These are phyloP conservation scores for Aspergillus sp. DNA, from an alignment of 2,329 filamentous ascomycete genomes.

Conservation along the genomic window DNA sequence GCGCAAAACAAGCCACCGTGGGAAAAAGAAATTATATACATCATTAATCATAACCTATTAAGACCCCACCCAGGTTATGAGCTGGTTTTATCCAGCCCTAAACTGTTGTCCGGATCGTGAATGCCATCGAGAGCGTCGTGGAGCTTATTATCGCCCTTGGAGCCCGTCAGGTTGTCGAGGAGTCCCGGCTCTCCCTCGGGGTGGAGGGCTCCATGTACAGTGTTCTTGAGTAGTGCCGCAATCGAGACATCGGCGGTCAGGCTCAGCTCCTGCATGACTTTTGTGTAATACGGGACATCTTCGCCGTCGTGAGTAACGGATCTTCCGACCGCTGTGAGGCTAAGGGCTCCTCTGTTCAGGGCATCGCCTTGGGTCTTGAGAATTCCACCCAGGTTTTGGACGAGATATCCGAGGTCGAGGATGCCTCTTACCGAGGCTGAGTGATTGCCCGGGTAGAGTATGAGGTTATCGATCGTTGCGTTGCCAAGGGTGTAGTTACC, in stretches of 20 bases:
- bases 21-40: neutral
- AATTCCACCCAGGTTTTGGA: slow-evolving; percentile 26
- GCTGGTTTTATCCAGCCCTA: neutral
- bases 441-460: slow-evolving; percentile 56
- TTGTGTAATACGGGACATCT: slow-evolving; percentile 35
- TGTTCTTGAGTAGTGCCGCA: slow-evolving; percentile 29
- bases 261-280: slow-evolving; percentile 31
- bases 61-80: neutral
- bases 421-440: slow-evolving; percentile 48
- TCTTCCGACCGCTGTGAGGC: slow-evolving; percentile 27
- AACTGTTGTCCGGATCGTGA: slow-evolving; percentile 6
- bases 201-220: slow-evolving; percentile 23
- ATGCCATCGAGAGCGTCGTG: slow-evolving; percentile 2
- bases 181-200: slow-evolving; percentile 15
- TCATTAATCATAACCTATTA: slow-evolving; percentile 4
- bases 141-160: slow-evolving; percentile 1
- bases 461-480: slow-evolving; percentile 50
- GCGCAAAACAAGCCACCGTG: no score
- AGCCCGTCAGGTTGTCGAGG: slow-evolving; percentile 14
- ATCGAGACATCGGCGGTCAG: slow-evolving; percentile 31
- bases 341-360: slow-evolving; percentile 28
- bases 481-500: slow-evolving; percentile 51
- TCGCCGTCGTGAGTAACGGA: slow-evolving; percentile 31
- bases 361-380: slow-evolving; percentile 25
- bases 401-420: slow-evolving; percentile 46